Base-by-base conservation (phyloP, 208 protist genomes). In the Acanthamoeba rhysodes region DNA sequence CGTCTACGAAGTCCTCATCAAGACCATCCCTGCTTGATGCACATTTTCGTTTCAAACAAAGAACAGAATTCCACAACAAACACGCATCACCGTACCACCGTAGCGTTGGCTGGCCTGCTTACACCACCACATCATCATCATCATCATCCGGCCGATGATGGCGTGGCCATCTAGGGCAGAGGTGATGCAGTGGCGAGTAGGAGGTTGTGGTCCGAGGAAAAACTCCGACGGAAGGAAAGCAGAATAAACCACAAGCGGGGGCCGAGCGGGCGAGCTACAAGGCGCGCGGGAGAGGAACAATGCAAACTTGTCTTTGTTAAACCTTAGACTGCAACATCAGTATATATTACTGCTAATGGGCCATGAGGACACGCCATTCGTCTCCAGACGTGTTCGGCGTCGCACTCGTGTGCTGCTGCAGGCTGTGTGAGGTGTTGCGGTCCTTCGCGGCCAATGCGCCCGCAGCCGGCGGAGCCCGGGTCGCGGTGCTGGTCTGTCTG, bases 311-410 rank as follows among this genome's bases (percentile, higher is more conserved):
- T 87, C 78, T 87, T 87, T 87, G 78, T 87, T 87, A 87, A 87
- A 87, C 78, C 78, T 87, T 87, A 87, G 78, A 87, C 78, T 87
- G 78, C 78, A 87, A 87, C 78, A 59, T 87, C 78, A 87, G 78
- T 37, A 62, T 62, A 87, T 87, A 87, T 87, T 62, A 37, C 78
- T 87, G 78, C 78, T 78, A 84, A 34, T 53, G 78, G 78, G 78
- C 78, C 14, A 62, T 87, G 78, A 87, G 0, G 78, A 87, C 18
- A 87, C 78, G 78, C 78, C 78, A 87, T 0, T 87, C 78, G 78
- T 87, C 78, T 87, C 78, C 78, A 87, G 78, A 37, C 48, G 37
- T 59, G 18, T 48, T 20, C 70, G 12, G 66, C 9, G 10, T 84
- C 74, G 27, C 12, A 24, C 74, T 37, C 32, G n/a, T 4, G n/a